Conservation (phyloP, 2,329 filamentous ascomycete species). For the Trichophyton mentagrophytes region DNA sequence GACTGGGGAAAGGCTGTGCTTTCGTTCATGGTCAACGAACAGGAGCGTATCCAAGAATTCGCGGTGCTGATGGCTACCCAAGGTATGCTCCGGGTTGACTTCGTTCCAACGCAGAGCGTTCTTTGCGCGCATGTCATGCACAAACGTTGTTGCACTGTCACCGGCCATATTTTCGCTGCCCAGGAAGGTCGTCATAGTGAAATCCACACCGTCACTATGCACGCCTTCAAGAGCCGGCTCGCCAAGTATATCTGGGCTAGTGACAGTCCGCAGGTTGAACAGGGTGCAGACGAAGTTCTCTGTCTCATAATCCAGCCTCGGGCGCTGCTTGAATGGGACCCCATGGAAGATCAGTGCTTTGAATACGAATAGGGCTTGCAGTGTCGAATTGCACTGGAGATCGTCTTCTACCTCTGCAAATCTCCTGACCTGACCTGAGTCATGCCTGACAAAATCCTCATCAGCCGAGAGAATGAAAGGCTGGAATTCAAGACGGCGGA, state of each 20-base stretch:
- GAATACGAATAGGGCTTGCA: background rate
- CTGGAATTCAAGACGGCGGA: background rate
- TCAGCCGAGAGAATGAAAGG: background rate
- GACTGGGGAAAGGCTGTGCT: background rate
- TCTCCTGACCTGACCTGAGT: background rate
- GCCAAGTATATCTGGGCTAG: background rate
- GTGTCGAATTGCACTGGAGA: background rate
- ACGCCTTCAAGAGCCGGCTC: background rate
- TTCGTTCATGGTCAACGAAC: background rate
- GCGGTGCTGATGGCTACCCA: background rate
- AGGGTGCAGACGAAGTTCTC: background rate
- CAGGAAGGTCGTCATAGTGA: background rate
- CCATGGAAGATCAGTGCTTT: background rate
- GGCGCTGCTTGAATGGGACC: background rate
- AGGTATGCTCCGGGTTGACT: background rate
- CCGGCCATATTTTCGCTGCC: background rate
- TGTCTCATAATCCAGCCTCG: background rate
- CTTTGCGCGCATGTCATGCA: background rate
- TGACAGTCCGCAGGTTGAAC: background rate
- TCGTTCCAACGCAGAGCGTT: background rate
- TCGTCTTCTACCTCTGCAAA: background rate
- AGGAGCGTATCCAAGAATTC: background rate
- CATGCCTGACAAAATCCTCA: background rate
- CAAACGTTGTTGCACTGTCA: background rate
- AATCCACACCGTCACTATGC: background rate